Base-by-base conservation (phyloP, 2,329 filamentous ascomycete genomes). In the Lasiodiplodia citricola region DNA sequence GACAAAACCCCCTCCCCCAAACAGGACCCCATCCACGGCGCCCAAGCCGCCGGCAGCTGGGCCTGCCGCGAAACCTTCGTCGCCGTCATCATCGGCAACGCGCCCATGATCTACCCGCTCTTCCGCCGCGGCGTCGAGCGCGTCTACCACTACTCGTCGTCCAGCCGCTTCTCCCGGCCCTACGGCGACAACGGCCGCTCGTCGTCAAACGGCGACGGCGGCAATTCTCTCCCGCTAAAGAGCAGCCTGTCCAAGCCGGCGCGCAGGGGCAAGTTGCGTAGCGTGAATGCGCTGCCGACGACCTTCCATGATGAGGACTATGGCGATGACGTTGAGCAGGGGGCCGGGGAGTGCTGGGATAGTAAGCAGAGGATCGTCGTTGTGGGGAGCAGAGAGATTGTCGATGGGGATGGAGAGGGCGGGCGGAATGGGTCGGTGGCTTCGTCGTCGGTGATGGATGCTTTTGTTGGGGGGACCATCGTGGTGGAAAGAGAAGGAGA, bases 1-100 rank as follows among this genome's bases (percentile, higher is more conserved):
- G 13, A 21, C 21, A 11, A 7, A 13, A 21, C 0, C 38, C 23
- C 23, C 38, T n/a, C 35, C 11, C 8, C 21, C 13, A 10, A 10
- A 21, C 38, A 73, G 70, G 78, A 80, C 62, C 79, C 80, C 21
- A 70, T 76, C 38, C 77, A 81, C 63, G 81, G 81, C 57, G 80
- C 81, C 56, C 70, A 78, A 67, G 75, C 80, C 72, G 81, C 81
- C 16, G 81, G 81, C 66, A 79, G 76, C 72, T 84, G 82, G 82
- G 81, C 81, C 54, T 81, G 79, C 10, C 79, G 82, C 57, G 82
- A 84, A 70, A 82, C 82, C 28, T 84, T 83, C 58, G 78, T 83
- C 60, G 82, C 82, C 4, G 80, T 83, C 31, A 70, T 83, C 21
- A 81, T 83, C 47, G 79, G 78, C 58, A 83, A 84, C 68, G 70